Percentiles rank a stretch among this genome's conserved stretches.
Evolutionary conservation across 75 land plant genomes (phyloP).

Genomic region (Picea glauca): DNA sequence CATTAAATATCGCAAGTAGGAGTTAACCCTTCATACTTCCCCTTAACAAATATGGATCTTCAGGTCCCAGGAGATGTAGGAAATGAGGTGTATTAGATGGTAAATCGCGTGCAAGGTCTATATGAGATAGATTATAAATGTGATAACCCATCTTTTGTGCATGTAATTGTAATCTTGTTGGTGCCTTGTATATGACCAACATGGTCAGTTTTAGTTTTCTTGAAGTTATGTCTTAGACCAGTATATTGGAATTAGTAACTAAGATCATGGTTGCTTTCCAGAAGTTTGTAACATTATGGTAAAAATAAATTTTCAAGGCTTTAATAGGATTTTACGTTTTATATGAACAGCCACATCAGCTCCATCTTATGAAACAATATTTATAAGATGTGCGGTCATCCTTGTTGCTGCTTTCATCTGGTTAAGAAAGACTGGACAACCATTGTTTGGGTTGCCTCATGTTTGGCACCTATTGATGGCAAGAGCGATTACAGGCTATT

Average conservation of each 20-base stretch:
- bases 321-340: background rate
- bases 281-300: background rate
- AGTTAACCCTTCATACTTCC: too few relatives aligned
- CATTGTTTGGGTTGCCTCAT: constrained; percentile 15
- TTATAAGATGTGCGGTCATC: constrained; percentile 20
- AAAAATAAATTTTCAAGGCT: background rate
- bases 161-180: background rate
- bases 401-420: constrained; percentile 9
- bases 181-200: background rate
- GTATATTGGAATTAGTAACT: background rate
- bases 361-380: constrained; percentile 13
- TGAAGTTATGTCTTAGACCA: background rate
- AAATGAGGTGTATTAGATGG: background rate
- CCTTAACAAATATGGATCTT: background rate
- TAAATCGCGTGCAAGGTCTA: background rate
- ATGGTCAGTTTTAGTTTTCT: background rate
- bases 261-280: background rate
- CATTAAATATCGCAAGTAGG: too few relatives aligned
- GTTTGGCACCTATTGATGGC: constrained; percentile 12
- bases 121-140: background rate
- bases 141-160: background rate
- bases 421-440: constrained; percentile 15
- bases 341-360: constrained; percentile 7
- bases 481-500: constrained; percentile 12
- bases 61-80: background rate